phyloP scores from a whole-genome alignment of 106 monocot genomes.

The Hemerocallis citrina region DNA sequence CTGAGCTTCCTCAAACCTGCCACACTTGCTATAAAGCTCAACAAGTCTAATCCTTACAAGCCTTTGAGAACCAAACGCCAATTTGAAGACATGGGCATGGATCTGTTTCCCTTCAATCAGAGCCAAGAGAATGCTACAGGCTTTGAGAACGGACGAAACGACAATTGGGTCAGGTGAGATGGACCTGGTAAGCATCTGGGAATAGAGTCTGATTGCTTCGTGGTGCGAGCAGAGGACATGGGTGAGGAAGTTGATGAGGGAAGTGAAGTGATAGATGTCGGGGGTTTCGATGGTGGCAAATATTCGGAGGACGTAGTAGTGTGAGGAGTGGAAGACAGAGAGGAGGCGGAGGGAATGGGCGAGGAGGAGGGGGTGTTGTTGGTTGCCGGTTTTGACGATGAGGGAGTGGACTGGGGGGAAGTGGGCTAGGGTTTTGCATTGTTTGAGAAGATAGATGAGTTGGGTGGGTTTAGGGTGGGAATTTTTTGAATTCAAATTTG shows the following conservation, averaged over 20 bases:
- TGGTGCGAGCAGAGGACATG: neutral
- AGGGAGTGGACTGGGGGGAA: constrained; percentile 34
- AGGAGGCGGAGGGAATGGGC: constrained; percentile 37
- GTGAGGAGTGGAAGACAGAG: constrained; percentile 11
- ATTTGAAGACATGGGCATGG: constrained; percentile 37
- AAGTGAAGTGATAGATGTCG: constrained; percentile 47
- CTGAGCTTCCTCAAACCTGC: constrained; percentile 22
- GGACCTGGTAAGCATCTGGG: constrained; percentile 16
- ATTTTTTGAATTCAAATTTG: constrained; percentile 19
- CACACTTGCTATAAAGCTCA: constrained; percentile 28
- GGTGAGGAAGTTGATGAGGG: constrained; percentile 18
- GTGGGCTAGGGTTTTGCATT: constrained; percentile 12
- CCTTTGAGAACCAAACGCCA: constrained; percentile 11
- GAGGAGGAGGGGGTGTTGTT: constrained; percentile 20
- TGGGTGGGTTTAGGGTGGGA: neutral
- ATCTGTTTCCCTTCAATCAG: constrained; percentile 27
- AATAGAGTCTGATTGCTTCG: constrained; percentile 21
- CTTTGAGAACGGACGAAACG: constrained; percentile 36
- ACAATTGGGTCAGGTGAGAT: constrained; percentile 27
- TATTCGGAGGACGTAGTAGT: constrained; percentile 25
- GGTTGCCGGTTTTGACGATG: constrained; percentile 23
- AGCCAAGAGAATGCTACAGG: constrained; percentile 16
- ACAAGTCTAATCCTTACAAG: constrained; percentile 27
- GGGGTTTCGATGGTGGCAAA: constrained; percentile 25
- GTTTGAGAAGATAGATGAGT: constrained; percentile 20